Conservation (phyloP, 805 yeast species). For the Ogataea nonfermentans region DNA sequence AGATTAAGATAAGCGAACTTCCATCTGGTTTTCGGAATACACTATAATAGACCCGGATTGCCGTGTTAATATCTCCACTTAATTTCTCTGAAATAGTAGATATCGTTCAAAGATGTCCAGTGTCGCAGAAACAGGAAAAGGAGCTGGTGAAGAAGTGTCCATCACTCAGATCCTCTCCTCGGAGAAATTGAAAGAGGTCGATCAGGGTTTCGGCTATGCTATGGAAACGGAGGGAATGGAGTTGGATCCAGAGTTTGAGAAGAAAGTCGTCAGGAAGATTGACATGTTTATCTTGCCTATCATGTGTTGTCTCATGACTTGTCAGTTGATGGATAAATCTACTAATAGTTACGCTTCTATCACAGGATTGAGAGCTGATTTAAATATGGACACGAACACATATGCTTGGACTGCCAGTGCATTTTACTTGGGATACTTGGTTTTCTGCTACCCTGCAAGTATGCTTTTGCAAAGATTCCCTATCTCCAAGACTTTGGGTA, state of each 20-base stretch:
- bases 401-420: slow-evolving; percentile 46
- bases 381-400: slow-evolving; percentile 35
- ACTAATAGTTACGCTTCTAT: slow-evolving; percentile 40
- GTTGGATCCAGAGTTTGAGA: slow-evolving; percentile 30
- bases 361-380: slow-evolving; percentile 36
- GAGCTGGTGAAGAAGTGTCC: not conserved
- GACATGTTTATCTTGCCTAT: slow-evolving; percentile 39
- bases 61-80: not conserved
- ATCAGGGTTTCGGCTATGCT: slow-evolving; percentile 39
- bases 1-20: no score
- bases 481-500: slow-evolving; percentile 47
- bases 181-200: slow-evolving; percentile 33
- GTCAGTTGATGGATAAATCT: slow-evolving; percentile 42
- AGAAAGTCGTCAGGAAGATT: slow-evolving; percentile 37
- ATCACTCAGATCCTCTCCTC: slow-evolving; percentile 9
- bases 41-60: no score
- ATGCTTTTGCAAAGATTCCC: slow-evolving; percentile 49
- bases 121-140: not conserved
- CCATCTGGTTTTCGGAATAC: no score
- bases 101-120: no score
- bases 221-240: slow-evolving; percentile 20
- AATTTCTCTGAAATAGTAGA: not conserved
- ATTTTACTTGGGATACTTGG: slow-evolving; percentile 46
- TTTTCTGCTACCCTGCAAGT: slow-evolving; percentile 45
- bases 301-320: slow-evolving; percentile 34